Base-by-base conservation (phyloP, 1,284 basidiomycete species). In the Inonotus hispidus region DNA sequence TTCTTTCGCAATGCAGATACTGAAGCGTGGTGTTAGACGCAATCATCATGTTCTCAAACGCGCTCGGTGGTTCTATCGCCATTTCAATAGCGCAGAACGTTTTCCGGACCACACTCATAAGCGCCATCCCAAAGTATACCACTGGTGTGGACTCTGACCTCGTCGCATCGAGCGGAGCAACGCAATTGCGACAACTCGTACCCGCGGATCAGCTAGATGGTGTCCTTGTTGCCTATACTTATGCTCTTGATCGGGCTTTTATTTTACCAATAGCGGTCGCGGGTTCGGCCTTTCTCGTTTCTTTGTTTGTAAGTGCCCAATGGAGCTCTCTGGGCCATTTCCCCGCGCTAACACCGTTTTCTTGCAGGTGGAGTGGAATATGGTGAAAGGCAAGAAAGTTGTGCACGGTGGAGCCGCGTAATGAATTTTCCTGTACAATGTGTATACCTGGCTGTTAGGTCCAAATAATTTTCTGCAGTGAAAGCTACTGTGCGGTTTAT, bases 21-120 rank as follows among this genome's bases (percentile, higher is more conserved):
- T 56, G 14, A 46, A 25, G 16, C n/a, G 16, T 45, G 11, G 25
- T 11, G 21, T 16, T 47, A 66, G 65, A 60, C 21, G 65, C 64
- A 14, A 62, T 67, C 16, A 53, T 66, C n/a, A 64, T 67, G 55
- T 67, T 68, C 53, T 64, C 62, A 54, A 64, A 68, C 53, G 61
- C 64, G 1, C 57, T 65, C 14, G 67, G 67, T 35, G 66, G 67
- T 1, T 63, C 66, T n/a, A 64, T 68, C 25, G 57, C 64, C 19
- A 66, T 68, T n/a, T 66, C 66, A 38, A 64, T 68, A n/a, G 67
- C 62, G 19, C 67, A 68, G 58, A 66, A 66, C 23, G 58, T 68
- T 2, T 68, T 68, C 59, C 43, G 62, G 35, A 68, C 65, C 53
- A 60, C 62, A 23, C 61, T 68, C 10, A 29, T 62, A 14, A 53